A percentile compares a stretch with the other conserved stretches of the same genome.
phyloP scores from a whole-genome alignment of 305 asterid species.

The Coffea humblotiana region DNA sequence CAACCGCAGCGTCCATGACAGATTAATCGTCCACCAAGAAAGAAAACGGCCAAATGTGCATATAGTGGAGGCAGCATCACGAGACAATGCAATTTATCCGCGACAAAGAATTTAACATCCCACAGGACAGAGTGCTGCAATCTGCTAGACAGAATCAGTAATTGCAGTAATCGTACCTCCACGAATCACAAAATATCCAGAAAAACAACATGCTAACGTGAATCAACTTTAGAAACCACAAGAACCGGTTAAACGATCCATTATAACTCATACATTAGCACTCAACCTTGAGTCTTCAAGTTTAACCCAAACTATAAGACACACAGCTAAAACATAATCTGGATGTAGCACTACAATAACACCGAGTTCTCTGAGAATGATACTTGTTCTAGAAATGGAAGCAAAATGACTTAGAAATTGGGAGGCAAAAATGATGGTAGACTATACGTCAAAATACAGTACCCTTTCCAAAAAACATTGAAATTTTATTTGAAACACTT shows the following conservation, averaged over 20 bases:
- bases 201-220: not conserved
- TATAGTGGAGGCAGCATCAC: not conserved
- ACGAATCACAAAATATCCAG: not conserved
- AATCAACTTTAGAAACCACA: not conserved
- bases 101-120: no score
- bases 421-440: not conserved
- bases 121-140: not conserved
- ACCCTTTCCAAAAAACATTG: not conserved
- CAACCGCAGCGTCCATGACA: not conserved
- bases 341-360: not conserved
- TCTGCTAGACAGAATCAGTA: not conserved
- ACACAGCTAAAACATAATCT: not conserved
- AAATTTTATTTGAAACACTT: conserved; percentile 76
- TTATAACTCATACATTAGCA: not conserved
- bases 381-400: not conserved
- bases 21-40: not conserved
- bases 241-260: not conserved
- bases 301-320: not conserved
- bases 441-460: not conserved
- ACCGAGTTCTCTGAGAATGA: not conserved
- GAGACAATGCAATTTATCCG: no score
- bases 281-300: not conserved
- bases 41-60: not conserved
- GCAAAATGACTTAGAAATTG: not conserved
- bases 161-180: not conserved